phyloP scores from a whole-genome alignment of 192 early-diverging fungal species.

The Linnemannia schmuckeri region DNA sequence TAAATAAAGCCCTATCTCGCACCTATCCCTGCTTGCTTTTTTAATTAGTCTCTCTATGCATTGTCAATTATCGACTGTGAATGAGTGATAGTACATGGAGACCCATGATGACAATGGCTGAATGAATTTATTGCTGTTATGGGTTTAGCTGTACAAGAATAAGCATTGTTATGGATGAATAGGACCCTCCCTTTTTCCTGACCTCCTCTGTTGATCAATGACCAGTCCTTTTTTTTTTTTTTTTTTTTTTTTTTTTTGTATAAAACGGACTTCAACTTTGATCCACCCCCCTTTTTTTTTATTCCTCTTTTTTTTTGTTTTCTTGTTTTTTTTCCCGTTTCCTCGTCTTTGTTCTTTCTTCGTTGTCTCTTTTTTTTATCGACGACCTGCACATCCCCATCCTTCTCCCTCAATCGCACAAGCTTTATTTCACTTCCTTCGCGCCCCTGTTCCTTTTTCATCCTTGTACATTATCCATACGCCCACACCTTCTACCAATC shows the following conservation, averaged over 20 bases:
- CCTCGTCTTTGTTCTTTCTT: background rate
- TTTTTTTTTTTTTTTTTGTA: too few relatives aligned
- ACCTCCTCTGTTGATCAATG: too few relatives aligned
- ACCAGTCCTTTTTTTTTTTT: too few relatives aligned
- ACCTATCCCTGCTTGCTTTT: background rate
- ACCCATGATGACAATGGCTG: too few relatives aligned
- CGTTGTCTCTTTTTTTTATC: background rate
- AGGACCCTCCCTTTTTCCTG: background rate
- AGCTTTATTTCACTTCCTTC: too few relatives aligned
- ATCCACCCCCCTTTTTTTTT: too few relatives aligned
- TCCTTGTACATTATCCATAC: background rate
- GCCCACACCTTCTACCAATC: background rate
- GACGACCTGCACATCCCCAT: background rate
- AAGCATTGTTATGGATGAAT: background rate
- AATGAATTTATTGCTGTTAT: too few relatives aligned
- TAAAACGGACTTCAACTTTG: too few relatives aligned
- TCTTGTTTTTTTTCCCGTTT: background rate
- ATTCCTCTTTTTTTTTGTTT: background rate
- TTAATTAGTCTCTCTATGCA: background rate
- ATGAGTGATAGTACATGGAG: background rate
- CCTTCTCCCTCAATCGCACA: background rate
- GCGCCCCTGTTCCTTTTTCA: background rate
- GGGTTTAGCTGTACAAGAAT: background rate
- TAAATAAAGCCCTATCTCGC: background rate
- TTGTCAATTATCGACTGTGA: background rate